phyloP scores from a whole-genome alignment of 2,329 filamentous ascomycete genomes.

The Cryphonectria carpinicola region DNA sequence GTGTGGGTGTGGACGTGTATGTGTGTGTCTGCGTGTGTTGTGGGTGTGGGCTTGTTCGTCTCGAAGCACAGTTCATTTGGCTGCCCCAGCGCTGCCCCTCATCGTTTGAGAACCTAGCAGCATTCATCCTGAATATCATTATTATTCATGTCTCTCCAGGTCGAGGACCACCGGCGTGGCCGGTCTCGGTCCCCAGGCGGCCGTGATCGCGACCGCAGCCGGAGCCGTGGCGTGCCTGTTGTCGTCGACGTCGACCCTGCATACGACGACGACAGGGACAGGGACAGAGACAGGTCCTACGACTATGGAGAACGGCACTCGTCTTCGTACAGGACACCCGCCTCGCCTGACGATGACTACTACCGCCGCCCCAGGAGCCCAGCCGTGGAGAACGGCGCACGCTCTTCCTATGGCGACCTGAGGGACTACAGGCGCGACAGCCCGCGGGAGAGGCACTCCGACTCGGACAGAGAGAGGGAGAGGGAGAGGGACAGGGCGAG shows the following conservation, averaged over 20 bases:
- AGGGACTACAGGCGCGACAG: constrained; percentile 37
- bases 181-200: constrained; percentile 53
- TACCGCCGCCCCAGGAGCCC: constrained; percentile 43
- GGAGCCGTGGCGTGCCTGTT: constrained; percentile 39
- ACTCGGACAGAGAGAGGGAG: constrained; percentile 38
- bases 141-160: constrained; percentile 53
- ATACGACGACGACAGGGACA: constrained; percentile 38
- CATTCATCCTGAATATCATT: neutral
- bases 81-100: constrained; percentile 1
- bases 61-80: neutral
- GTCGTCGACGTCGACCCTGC: constrained; percentile 50
- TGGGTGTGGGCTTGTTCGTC: neutral
- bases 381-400: constrained; percentile 30
- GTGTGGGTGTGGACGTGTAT: neutral
- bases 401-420: constrained; percentile 26
- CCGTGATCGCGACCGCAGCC: constrained; percentile 41
- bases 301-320: constrained; percentile 38
- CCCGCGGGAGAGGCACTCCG: constrained; percentile 34
- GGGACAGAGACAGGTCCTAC: constrained; percentile 34
- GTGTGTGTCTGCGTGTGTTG: neutral
- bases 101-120: neutral
- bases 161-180: constrained; percentile 49
- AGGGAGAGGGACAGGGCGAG: constrained; percentile 31
- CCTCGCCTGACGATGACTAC: constrained; percentile 38
- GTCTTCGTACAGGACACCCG: constrained; percentile 32